Evolutionary conservation across 305 asterid genomes (phyloP), one percentile per base, ranked within the genome.

Genomic region (Petunia hybrid): DNA sequence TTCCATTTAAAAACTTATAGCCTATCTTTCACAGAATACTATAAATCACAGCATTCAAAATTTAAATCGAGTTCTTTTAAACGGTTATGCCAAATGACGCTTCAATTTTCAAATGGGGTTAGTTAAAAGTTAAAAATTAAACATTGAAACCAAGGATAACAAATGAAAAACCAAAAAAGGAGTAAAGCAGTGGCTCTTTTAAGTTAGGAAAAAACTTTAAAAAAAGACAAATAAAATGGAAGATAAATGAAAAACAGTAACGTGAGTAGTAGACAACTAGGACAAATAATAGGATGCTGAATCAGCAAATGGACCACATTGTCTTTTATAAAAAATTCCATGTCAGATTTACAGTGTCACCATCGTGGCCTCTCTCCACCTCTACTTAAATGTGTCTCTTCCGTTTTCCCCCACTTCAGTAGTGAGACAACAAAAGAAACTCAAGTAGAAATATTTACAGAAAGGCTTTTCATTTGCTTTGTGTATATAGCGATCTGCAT

Each of bases 211-310:
- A 22, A 22, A 22, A 22, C 31, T 22, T 22, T 22, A 22, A 22
- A 22, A 22, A 22, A 22, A 22, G 31, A 22, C 31, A 22, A 22
- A 22, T 22, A 22, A 22, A 8, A 45, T 45, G 51, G 7, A 9
- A 46, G 53, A 46, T 46, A 46, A 6, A 46, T 6, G 53, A 9
- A 46, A 22, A 48, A 48, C 13, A 48, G 56, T 51, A 10, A 51
- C 13, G n/a, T 51, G 12, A 51, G 4, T 51, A 51, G 57, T 51
- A 0, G 57, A 51, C 57, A 51, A 51, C n/a, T 9, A 51, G 57
- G 57, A 51, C 83, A 51, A 77, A 85, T 81, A 46, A 86, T 80
- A 73, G 84, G 84, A 59, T 65, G 90, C 87, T 88, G 91, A 87
- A 59, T 89, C 92, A 87, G 87, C 86, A 40, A 16, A 61, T 61